These are phyloP conservation scores for Candida broadrunensis DNA, from an alignment of 805 yeast species.

Conservation along the genomic window DNA sequence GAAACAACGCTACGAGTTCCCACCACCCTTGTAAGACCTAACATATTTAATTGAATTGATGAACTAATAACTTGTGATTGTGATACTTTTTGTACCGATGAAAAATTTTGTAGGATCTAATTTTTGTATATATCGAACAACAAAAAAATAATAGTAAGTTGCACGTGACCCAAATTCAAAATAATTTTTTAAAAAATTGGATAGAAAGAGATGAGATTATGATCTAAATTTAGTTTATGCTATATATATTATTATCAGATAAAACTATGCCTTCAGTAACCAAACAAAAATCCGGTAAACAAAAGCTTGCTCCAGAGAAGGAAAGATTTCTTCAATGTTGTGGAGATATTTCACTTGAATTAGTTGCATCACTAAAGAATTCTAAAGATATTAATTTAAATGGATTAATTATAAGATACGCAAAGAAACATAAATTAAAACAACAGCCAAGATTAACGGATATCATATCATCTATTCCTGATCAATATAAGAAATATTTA, in stretches of 20 bases:
- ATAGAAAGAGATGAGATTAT: not conserved
- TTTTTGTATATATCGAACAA: too few species aligned
- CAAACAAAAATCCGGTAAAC: slow-evolving; percentile 37
- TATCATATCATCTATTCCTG: slow-evolving; percentile 92
- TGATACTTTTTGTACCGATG: too few species aligned
- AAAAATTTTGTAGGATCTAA: too few species aligned
- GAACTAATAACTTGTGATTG: too few species aligned
- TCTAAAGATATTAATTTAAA: slow-evolving; percentile 83
- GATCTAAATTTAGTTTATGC: too few species aligned
- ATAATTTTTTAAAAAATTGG: too few species aligned
- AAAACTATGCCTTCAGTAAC: slow-evolving; percentile 28
- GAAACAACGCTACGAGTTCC: too few species aligned
- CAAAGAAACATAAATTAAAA: slow-evolving; percentile 87
- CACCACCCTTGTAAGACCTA: too few species aligned
- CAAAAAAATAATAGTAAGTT: too few species aligned
- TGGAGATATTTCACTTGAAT: slow-evolving; percentile 84
- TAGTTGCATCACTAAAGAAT: slow-evolving; percentile 71
- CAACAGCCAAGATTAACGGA: slow-evolving; percentile 94
- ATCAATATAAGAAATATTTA: slow-evolving; percentile 86
- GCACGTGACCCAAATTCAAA: too few species aligned
- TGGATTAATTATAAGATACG: slow-evolving; percentile 78
- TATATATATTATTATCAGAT: not conserved
- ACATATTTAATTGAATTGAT: too few species aligned
- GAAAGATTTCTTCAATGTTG: slow-evolving; percentile 92
- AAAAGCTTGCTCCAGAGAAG: slow-evolving; percentile 81